These are phyloP conservation scores for Plasmodium yoelii DNA, from an alignment of 169 alveolate genomes.

Conservation along the genomic window DNA sequence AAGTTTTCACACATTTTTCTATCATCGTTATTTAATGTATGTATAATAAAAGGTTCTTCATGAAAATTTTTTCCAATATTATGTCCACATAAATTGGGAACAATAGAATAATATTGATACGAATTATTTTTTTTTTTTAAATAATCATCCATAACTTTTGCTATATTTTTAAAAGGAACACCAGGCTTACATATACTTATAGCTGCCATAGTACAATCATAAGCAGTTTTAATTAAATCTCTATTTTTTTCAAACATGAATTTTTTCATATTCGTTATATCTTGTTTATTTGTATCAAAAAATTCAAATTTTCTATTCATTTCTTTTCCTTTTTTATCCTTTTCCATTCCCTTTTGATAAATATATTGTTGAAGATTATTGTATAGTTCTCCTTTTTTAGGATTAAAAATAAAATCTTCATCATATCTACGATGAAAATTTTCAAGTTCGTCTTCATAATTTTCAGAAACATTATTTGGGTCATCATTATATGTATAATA, in stretches of 20 bases:
- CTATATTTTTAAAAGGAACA: conserved; percentile 59
- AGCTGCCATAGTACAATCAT: conserved; percentile 82
- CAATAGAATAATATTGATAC: conserved; percentile 39
- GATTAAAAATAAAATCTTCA: conserved; percentile 20
- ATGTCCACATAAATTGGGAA: conserved; percentile 83
- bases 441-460: conserved; percentile 24
- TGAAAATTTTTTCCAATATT: conserved; percentile 86
- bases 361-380: conserved; percentile 18
- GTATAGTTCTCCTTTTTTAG: conserved; percentile 3
- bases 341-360: conserved; percentile 7
- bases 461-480: not conserved
- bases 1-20: conserved; percentile 86
- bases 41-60: conserved; percentile 80
- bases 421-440: conserved; percentile 39
- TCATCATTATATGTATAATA: not conserved
- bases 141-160: conserved; percentile 35
- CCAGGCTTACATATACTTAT: conserved; percentile 81
- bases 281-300: conserved; percentile 20
- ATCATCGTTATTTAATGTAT: conserved; percentile 76
- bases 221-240: conserved; percentile 79
- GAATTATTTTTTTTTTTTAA: conserved; percentile 36
- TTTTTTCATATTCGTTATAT: conserved; percentile 47
- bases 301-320: conserved; percentile 14
- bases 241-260: conserved; percentile 76
- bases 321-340: not conserved